Evolutionary conservation across 495 filamentous ascomycete species (phyloP).

Genomic region (Podospora tetraspora): DNA sequence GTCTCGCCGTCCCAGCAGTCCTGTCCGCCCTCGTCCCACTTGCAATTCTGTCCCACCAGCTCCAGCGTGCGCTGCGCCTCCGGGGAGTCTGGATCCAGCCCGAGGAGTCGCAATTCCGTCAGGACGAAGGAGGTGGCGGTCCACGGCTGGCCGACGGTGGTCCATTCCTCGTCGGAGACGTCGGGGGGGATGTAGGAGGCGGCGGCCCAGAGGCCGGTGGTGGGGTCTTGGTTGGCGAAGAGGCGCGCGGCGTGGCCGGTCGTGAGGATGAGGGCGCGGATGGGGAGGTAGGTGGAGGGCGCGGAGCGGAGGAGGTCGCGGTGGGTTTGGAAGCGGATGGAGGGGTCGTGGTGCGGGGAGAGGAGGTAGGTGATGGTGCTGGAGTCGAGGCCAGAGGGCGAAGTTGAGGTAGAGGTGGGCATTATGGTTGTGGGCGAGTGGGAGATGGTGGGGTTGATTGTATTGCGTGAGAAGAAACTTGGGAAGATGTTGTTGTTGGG

Average conservation of each 20-base stretch:
- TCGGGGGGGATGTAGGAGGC: neutral
- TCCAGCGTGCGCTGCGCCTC: neutral
- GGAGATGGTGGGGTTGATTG: neutral
- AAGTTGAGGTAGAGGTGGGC: neutral
- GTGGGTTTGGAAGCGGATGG: neutral
- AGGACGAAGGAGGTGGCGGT: neutral
- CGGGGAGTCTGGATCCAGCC: neutral
- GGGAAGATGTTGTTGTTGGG: neutral
- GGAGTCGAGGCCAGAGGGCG: neutral
- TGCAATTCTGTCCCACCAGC: neutral
- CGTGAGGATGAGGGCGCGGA: neutral
- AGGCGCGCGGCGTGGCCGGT: neutral
- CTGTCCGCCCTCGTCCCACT: neutral
- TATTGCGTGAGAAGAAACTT: neutral
- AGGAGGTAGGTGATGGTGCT: constrained; percentile 24
- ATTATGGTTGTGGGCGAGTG: neutral
- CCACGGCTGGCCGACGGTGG: neutral
- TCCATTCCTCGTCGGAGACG: neutral
- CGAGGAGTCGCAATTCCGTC: neutral
- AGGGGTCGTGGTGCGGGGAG: neutral
- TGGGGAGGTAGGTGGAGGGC: neutral
- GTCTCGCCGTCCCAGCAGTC: neutral
- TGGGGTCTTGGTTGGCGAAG: neutral
- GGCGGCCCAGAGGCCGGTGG: neutral
- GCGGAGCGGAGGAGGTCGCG: neutral